phyloP scores from a whole-genome alignment of 1,284 basidiomycete species.

The Coniophora puteana region DNA sequence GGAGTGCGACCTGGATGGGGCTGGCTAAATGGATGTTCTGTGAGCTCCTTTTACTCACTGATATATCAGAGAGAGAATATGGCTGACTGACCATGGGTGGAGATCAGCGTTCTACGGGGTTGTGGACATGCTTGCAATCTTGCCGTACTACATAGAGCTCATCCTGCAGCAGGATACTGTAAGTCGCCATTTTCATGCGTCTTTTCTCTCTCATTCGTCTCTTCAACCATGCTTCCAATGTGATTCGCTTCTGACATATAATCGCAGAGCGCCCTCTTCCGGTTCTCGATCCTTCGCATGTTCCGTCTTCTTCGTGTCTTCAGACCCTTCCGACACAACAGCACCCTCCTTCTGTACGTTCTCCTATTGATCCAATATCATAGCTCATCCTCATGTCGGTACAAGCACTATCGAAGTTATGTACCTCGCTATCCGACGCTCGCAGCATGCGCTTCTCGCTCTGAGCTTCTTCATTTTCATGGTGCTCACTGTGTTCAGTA shows the following conservation, averaged over 20 bases:
- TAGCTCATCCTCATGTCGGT: slow-evolving; percentile 1
- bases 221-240: too few species aligned
- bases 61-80: not conserved
- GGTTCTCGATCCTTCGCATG: slow-evolving; percentile 83
- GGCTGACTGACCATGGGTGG: slow-evolving; percentile 10
- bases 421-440: slow-evolving; percentile 83
- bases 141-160: slow-evolving; percentile 86
- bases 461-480: slow-evolving; percentile 87
- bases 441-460: slow-evolving; percentile 82
- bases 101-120: slow-evolving; percentile 79
- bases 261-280: slow-evolving; percentile 71
- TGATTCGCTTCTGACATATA: not conserved
- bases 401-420: slow-evolving; percentile 86
- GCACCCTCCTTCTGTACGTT: slow-evolving; percentile 73
- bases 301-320: slow-evolving; percentile 85
- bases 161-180: slow-evolving; percentile 83
- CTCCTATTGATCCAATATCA: not conserved
- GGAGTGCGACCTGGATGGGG: slow-evolving; percentile 60
- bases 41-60: slow-evolving; percentile 33
- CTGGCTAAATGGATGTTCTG: slow-evolving; percentile 65
- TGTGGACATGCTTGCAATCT: slow-evolving; percentile 78
- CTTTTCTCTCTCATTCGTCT: not conserved
- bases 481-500: slow-evolving; percentile 83
- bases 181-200: slow-evolving; percentile 18
- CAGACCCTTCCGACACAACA: slow-evolving; percentile 80